A percentile compares a stretch with the other conserved stretches of the same genome.
Conservation (phyloP, 1,284 basidiomycete genomes). For the Porodaedalea pini region DNA sequence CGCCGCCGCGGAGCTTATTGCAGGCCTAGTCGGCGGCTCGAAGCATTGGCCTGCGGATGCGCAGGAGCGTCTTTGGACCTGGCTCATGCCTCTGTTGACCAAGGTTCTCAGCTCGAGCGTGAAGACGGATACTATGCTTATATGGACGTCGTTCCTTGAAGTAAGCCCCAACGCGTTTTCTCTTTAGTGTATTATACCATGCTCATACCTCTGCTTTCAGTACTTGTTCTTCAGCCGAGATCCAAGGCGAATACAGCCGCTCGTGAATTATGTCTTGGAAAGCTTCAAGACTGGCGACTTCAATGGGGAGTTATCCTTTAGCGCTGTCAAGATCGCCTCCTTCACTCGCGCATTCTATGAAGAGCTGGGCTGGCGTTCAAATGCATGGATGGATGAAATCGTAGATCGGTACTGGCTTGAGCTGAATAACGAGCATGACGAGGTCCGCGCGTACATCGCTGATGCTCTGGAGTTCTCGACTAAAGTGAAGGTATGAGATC, state of each 20-base stretch:
- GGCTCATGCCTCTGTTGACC: constrained; percentile 71
- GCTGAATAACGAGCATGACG: constrained; percentile 75
- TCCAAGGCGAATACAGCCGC: constrained; percentile 76
- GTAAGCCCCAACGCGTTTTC: constrained; percentile 35
- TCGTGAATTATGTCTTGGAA: constrained; percentile 72
- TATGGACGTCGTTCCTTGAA: constrained; percentile 71
- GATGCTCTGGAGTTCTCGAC: constrained; percentile 71
- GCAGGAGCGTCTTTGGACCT: constrained; percentile 74
- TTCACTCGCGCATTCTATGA: constrained; percentile 67
- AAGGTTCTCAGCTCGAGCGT: constrained; percentile 64
- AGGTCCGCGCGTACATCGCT: constrained; percentile 71
- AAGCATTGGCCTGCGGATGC: constrained; percentile 84
- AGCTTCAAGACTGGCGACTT: constrained; percentile 65
- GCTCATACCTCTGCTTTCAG: constrained; percentile 35
- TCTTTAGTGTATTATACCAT: neutral
- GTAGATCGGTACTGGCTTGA: constrained; percentile 69
- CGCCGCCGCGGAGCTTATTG: constrained; percentile 83
- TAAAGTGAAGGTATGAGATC: constrained; percentile 59
- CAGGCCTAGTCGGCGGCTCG: constrained; percentile 78
- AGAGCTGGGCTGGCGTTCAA: constrained; percentile 76
- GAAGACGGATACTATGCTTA: constrained; percentile 61
- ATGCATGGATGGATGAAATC: constrained; percentile 69
- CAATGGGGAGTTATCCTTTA: constrained; percentile 72
- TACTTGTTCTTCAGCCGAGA: constrained; percentile 79
- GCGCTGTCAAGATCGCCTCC: constrained; percentile 58